Evolutionary conservation across 192 early-diverging fungal species (phyloP), one percentile per base, ranked within the genome.

Genomic region (Linderina pennispora): DNA sequence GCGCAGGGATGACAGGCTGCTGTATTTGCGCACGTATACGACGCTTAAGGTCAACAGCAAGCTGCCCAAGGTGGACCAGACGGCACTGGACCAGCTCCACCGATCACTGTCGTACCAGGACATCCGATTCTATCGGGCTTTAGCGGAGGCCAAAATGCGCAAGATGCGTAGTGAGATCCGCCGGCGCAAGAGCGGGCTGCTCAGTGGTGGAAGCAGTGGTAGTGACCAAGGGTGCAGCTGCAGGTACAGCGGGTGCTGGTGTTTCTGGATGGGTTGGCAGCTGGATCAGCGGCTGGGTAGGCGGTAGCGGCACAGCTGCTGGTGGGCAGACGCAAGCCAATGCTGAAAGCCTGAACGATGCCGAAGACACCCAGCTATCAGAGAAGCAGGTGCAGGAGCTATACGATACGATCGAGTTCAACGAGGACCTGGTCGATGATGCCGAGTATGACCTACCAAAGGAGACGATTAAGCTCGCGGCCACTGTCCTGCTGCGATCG

Each of bases 321-420:
- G 63, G 70, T 22, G 40, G 49, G 1, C 45, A 40, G n/a, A 40
- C 6, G 7, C 5, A 5, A 5, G 38, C 38, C 5, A 5, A 40
- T 8, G 28, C 28, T 5, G 28, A 5, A 8, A 31, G 28, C 28
- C 6, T 11, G 6, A 31, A 31, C 28, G 28, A 31, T 11, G 28
- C 28, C 5, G 48, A 48, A 21, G 32, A 45, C 23, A 43, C 59
- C 20, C 71, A 67, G 24, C 80, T 92, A 32, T 84, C 87, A 15
- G 90, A 91, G 23, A 85, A 83, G 36, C 89, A 97, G 46, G 81
- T 88, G 40, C 80, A 90, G 50, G 85, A 93, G 62, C 75, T 97
- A 11, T 94, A 91, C 73, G 84, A 94, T 23, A 88, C 89, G 8
- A 97, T 97, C 43, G 94, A 97, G 41, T 97, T 86, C 59, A 87